These are phyloP conservation scores for Pterocarpus macrocarpus DNA, from an alignment of 306 rosid species.

Conservation along the genomic window DNA sequence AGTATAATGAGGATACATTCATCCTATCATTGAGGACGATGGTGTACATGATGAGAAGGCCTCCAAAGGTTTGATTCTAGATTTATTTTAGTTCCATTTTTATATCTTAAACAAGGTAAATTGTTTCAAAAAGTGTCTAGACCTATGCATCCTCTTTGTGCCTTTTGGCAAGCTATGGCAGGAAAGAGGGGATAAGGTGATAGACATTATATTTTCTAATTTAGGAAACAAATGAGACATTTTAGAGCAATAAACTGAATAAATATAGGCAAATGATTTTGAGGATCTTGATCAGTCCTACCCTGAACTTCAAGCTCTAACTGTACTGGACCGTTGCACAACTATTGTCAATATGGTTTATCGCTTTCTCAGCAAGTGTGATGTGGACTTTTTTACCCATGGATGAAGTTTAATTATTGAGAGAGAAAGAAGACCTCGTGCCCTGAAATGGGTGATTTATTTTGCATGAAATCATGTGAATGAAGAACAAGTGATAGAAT, in stretches of 20 bases:
- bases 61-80: conserved; percentile 79
- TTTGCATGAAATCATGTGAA: not conserved
- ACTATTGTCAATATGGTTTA: not conserved
- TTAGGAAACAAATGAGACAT: not conserved
- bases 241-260: conserved; percentile 1
- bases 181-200: not conserved
- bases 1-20: conserved; percentile 75
- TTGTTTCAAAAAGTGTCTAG: no score
- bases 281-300: no score
- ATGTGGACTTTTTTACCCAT: no score
- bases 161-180: not conserved
- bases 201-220: not conserved
- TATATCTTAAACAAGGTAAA: not conserved
- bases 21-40: conserved; percentile 81
- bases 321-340: not conserved
- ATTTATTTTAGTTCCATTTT: conserved; percentile 29
- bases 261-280: not conserved
- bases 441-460: not conserved
- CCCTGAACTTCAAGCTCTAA: no score
- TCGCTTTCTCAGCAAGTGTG: not conserved
- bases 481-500: no score
- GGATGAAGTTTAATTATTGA: not conserved
- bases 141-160: no score
- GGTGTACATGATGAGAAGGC: conserved; percentile 73
- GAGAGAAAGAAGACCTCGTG: not conserved